phyloP scores from a whole-genome alignment of 805 yeast genomes.

The Kodamaea sagamina region DNA sequence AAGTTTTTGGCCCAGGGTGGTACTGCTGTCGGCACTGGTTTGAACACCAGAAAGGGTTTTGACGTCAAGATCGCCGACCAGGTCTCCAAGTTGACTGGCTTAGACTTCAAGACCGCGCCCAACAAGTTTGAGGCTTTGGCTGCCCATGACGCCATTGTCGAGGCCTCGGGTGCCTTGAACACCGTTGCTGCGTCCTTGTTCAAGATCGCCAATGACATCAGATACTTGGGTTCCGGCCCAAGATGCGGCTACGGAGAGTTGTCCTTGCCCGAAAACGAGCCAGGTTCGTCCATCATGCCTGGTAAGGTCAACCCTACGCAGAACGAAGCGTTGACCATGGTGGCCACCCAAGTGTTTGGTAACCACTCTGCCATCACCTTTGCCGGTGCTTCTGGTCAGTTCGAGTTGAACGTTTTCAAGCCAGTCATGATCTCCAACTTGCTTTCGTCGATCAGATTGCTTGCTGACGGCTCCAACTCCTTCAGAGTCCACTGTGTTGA shows the following conservation, averaged over 20 bases:
- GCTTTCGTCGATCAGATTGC: slow-evolving; percentile 79
- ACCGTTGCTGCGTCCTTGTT: slow-evolving; percentile 89
- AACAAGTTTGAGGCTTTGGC: slow-evolving; percentile 99
- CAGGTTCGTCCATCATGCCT: slow-evolving; percentile 99
- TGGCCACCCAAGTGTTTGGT: slow-evolving; percentile 96
- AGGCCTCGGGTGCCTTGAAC: slow-evolving; percentile 96
- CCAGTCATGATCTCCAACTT: slow-evolving; percentile 93
- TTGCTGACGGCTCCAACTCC: slow-evolving; percentile 87
- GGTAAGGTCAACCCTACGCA: slow-evolving; percentile 99
- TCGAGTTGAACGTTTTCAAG: slow-evolving; percentile 96
- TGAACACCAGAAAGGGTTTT: slow-evolving; percentile 90
- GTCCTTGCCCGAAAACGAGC: slow-evolving; percentile 95
- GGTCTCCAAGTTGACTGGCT: slow-evolving; percentile 84
- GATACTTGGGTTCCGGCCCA: slow-evolving; percentile 98
- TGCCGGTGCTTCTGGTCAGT: slow-evolving; percentile 98
- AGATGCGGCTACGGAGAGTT: slow-evolving; percentile 99
- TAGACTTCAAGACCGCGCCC: slow-evolving; percentile 91
- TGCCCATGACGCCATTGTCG: slow-evolving; percentile 97
- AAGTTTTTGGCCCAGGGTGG: slow-evolving; percentile 96
- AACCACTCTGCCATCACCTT: slow-evolving; percentile 93
- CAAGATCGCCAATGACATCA: slow-evolving; percentile 97
- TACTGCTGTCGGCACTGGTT: slow-evolving; percentile 98
- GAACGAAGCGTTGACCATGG: slow-evolving; percentile 98
- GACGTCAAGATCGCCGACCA: slow-evolving; percentile 83
- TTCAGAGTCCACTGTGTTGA: slow-evolving; percentile 95